Evolutionary conservation across 768 basidiomycete species (phyloP), one percentile per base, ranked within the genome.

Genomic region (Hygrocybe punicea): DNA sequence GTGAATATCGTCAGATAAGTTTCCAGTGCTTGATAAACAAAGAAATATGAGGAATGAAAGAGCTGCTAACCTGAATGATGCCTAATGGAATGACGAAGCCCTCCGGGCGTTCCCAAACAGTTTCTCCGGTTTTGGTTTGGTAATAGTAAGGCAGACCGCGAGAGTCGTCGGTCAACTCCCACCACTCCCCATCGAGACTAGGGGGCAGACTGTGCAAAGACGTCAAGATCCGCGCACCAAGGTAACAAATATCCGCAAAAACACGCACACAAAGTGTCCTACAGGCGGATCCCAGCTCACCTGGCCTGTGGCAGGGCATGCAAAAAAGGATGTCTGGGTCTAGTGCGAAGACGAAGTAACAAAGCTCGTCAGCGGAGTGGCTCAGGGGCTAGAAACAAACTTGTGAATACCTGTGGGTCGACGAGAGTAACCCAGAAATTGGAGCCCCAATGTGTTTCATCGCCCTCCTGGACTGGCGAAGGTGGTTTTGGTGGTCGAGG

Each of bases 401-500:
- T 44, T 54, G 23, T 42, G 79, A 80, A 62, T 68, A 90, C 93
- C 80, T 90, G 84, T 24, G 94, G 94, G 78, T 97, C 93, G 48
- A 89, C 81, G 52, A 96, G 78, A 6, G 94, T 95, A 6, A 96
- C 91, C 94, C 94, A 97, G 68, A 97, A 96, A 69, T 93, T 87
- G 24, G 88, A 83, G 4, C 91, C 92, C 92, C 92, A 94, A 25
- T 80, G 81, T 59, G 81, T 71, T 62, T 80, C 81, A 54, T 79
- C 75, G 47, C 65, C 71, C 53, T 78, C 75, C 42, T 70, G 69
- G 25, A 53, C 64, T 34, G 21, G 14, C 6, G 33, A 3, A 5
- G 42, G n/a, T 9, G 4, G 21, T 10, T 45, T 55, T 10, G 54
- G 53, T 19, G 53, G 53, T 25, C 40, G 62, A 14, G 71, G 65